Percentiles rank a stretch among this genome's conserved stretches.
These are phyloP conservation scores for Candida nanaspora DNA, from an alignment of 805 yeast genomes.

Conservation along the genomic window DNA sequence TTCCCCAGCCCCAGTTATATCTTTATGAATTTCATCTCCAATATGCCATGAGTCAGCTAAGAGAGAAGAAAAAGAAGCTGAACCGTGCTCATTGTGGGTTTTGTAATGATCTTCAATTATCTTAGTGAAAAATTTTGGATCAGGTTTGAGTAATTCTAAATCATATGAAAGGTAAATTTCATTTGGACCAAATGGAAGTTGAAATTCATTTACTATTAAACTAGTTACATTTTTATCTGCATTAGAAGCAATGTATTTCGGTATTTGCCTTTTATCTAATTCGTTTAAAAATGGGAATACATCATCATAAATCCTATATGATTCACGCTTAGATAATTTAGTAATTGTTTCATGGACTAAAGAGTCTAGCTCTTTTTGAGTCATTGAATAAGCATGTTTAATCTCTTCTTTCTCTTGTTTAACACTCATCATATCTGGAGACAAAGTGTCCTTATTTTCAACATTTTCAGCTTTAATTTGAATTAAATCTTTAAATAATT, in stretches of 20 bases:
- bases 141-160: slow-evolving; percentile 48
- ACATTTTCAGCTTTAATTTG: not conserved
- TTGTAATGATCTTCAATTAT: slow-evolving; percentile 20
- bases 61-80: not conserved
- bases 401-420: not conserved
- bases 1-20: slow-evolving; percentile 40
- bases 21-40: slow-evolving; percentile 57
- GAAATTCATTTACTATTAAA: slow-evolving; percentile 38
- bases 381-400: not conserved
- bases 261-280: slow-evolving; percentile 18
- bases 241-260: slow-evolving; percentile 46
- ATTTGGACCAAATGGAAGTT: slow-evolving; percentile 30
- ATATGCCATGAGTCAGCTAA: slow-evolving; percentile 46
- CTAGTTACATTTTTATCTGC: slow-evolving; percentile 50
- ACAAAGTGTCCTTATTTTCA: slow-evolving; percentile 26
- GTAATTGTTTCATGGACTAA: slow-evolving; percentile 38
- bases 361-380: not conserved
- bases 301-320: slow-evolving; percentile 49
- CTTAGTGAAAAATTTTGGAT: slow-evolving; percentile 35
- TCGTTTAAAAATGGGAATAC: slow-evolving; percentile 36
- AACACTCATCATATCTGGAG: slow-evolving; percentile 21
- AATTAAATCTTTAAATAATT: slow-evolving; percentile 30
- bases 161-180: slow-evolving; percentile 47
- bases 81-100: not conserved
- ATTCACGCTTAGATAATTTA: slow-evolving; percentile 43